Evolutionary conservation across 805 yeast species (phyloP).

Genomic region (Candida ulmi): DNA sequence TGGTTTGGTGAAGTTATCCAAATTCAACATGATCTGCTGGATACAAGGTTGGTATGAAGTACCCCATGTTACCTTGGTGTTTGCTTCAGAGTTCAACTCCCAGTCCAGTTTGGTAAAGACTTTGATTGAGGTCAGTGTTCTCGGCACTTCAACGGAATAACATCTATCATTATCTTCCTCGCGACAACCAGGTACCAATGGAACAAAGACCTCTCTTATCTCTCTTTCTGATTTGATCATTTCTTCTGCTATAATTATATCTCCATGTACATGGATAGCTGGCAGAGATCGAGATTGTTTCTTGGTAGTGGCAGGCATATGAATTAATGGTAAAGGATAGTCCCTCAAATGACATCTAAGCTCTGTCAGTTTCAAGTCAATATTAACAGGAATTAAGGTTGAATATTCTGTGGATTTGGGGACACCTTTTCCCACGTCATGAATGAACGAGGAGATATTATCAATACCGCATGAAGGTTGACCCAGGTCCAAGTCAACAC

Average conservation of each 20-base stretch:
- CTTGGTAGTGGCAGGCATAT: constrained; percentile 52
- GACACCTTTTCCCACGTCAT: constrained; percentile 75
- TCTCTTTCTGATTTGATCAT: constrained; percentile 44
- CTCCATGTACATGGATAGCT: constrained; percentile 46
- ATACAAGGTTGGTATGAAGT: constrained; percentile 79
- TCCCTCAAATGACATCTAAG: constrained; percentile 71
- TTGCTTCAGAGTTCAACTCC: constrained; percentile 45
- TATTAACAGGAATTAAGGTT: constrained; percentile 56
- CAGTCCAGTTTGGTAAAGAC: constrained; percentile 57
- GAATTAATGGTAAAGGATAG: constrained; percentile 78
- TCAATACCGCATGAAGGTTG: constrained; percentile 47
- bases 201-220: constrained; percentile 55
- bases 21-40: constrained; percentile 68
- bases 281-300: constrained; percentile 19
- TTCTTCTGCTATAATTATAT: constrained; percentile 65
- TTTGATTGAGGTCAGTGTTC: constrained; percentile 74
- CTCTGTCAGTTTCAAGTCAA: constrained; percentile 55
- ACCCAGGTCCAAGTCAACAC: constrained; percentile 40
- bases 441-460: constrained; percentile 54
- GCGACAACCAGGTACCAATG: constrained; percentile 45
- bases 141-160: constrained; percentile 59
- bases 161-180: constrained; percentile 33
- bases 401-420: constrained; percentile 69
- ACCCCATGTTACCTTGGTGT: constrained; percentile 79
- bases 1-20: constrained; percentile 85